Percentiles rank a stretch among this genome's conserved stretches.
phyloP scores from a whole-genome alignment of 106 monocot species.

The Allium fistulosum region DNA sequence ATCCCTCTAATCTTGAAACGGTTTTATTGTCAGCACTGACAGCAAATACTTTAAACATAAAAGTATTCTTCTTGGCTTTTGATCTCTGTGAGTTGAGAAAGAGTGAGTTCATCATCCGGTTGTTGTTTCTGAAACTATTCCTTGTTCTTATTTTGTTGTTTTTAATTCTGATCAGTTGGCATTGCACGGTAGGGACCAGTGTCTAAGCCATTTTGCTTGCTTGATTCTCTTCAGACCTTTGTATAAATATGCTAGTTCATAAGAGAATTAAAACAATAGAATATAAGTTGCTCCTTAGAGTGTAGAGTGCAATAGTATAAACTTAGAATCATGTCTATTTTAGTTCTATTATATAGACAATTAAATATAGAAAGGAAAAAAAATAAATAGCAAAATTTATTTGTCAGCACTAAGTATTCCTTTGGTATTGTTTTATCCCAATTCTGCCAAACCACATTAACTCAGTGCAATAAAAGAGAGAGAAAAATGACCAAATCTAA shows the following conservation, averaged over 20 bases:
- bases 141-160: conserved; percentile 13
- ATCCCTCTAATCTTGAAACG: conserved; percentile 53
- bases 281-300: not conserved
- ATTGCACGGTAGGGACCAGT: conserved; percentile 47
- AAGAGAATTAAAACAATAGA: not conserved
- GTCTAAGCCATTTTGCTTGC: conserved; percentile 44
- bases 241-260: not conserved
- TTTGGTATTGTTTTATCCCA: no score
- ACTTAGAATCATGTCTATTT: no score
- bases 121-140: conserved; percentile 11
- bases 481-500: no score
- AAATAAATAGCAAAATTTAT: no score
- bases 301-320: not conserved
- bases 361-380: no score
- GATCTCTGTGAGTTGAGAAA: conserved; percentile 25
- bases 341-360: no score
- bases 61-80: conserved; percentile 15
- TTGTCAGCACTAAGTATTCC: no score
- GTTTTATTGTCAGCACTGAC: conserved; percentile 23
- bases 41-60: conserved; percentile 44
- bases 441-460: no score
- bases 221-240: not conserved
- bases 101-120: conserved; percentile 22
- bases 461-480: no score
- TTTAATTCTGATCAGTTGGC: conserved; percentile 28